A percentile compares a stretch with the other conserved stretches of the same genome.
Evolutionary conservation across 768 basidiomycete genomes (phyloP).

Genomic region (Mycena venus): DNA sequence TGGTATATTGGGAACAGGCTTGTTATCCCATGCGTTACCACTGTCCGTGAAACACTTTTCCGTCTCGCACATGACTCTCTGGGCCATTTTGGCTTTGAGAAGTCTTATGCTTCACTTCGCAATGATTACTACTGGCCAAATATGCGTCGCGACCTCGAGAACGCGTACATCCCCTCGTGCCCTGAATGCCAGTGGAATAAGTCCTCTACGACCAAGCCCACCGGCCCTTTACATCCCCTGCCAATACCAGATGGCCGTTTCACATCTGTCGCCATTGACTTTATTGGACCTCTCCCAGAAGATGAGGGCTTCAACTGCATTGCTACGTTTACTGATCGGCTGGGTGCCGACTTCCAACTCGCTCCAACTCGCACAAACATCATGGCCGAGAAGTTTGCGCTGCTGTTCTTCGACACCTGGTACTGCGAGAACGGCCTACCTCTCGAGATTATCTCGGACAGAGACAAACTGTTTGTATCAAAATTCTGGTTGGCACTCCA

Average conservation of each 20-base stretch:
- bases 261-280: conserved; percentile 28
- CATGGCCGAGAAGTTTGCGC: conserved; percentile 25
- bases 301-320: conserved; percentile 8
- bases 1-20: conserved; percentile 6
- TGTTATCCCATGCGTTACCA: background rate
- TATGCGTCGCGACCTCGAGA: conserved; percentile 18
- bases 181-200: conserved; percentile 50
- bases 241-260: conserved; percentile 32
- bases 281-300: conserved; percentile 33
- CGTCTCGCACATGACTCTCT: conserved; percentile 30
- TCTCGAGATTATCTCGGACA: conserved; percentile 46
- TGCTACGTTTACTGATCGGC: conserved; percentile 22
- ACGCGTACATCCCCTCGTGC: too few relatives aligned
- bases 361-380: conserved; percentile 25
- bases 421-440: too few relatives aligned
- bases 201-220: conserved; percentile 5
- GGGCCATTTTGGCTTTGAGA: conserved; percentile 34
- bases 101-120: conserved; percentile 23
- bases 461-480: conserved; percentile 47
- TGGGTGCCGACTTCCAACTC: background rate
- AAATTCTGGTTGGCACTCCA: conserved; percentile 45
- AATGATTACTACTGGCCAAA: conserved; percentile 28
- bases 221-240: conserved; percentile 40
- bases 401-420: conserved; percentile 37
- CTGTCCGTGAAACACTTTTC: conserved; percentile 19